phyloP scores from a whole-genome alignment of 129 eudicot species.

The Daucus carota region DH1_v3.0 NC_030387.2:25997001-25997500 shows the following conservation, averaged over 20 bases:
- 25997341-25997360: neutral
- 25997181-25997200: neutral
- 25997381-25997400: neutral
- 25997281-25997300: neutral
- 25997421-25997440: slow-evolving; percentile 8
- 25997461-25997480: slow-evolving; percentile 78
- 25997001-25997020: neutral
- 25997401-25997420: neutral
- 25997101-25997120: neutral
- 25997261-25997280: neutral
- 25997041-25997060: neutral
- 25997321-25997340: neutral
- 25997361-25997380: neutral
- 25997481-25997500: slow-evolving; percentile 86
- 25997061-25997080: neutral
- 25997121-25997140: neutral
- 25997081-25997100: neutral
- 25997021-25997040: neutral
- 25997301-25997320: neutral
- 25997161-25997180: neutral
- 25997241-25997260: neutral
- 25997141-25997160: neutral
- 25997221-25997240: neutral
- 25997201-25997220: neutral
- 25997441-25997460: slow-evolving; percentile 53